Base-by-base conservation (phyloP, 2,329 filamentous ascomycete species). In the Pseudogymnoascus sp. region DNA sequence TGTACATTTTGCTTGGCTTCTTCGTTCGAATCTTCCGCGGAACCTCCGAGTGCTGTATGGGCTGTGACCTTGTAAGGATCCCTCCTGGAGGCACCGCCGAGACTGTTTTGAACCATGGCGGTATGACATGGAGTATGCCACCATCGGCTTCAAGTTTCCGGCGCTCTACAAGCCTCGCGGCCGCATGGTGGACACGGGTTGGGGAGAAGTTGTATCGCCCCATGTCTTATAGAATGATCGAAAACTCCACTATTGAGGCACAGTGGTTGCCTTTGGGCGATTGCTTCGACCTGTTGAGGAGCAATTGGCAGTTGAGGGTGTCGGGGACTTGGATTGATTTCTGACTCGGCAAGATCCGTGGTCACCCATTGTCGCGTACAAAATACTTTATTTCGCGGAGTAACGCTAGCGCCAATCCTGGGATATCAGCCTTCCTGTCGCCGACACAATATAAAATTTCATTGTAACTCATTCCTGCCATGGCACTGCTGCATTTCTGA, bases 1-100 rank as follows among this genome's bases (percentile, higher is more conserved):
- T 85, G 80, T 93, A 97, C 70, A 96, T 78, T 69, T 87, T 85
- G 76, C 86, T 91, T 31, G 89, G 82, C 74, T 88, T 89, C 73
- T 81, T 80, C 37, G 72, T 73, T 53, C 81, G 80, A 5, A 66
- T 67, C 16, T 66, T 69, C 7, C 53, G 61, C 21, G 66, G 66
- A 3, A 69, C 68, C 25, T 70, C 62, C 59, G 73, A 73, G 70
- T 84, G 82, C 63, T 80, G 77, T 14, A 77, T 73, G 2, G 84
- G 78, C 62, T 82, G 74, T 5, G 80, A 79, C 63, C 86, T 81
- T 25, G 81, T 81, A 65, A 85, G 73, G 42, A 81, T 80, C 73
- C 88, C 84, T 68, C 82, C 74, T 3, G 86, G 86, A 37, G 85
- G 84, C 16, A 74, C 69, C 42, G 67, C 65, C 25, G 70, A 72